Evolutionary conservation across 805 yeast genomes (phyloP).

Genomic region (Yarrowia sp.): DNA sequence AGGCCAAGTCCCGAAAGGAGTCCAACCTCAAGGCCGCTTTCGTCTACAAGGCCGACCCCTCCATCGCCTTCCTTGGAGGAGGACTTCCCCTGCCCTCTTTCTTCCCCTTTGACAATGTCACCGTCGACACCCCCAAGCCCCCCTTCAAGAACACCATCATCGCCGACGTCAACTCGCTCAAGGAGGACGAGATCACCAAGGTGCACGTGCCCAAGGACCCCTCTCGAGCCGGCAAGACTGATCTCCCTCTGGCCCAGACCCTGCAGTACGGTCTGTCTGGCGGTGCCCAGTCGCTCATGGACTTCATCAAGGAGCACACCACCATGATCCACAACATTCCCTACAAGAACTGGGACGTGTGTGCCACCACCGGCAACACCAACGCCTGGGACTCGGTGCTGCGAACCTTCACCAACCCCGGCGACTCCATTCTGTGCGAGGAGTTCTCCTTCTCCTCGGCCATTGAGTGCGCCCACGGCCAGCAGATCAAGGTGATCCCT

Average conservation of each 20-base stretch:
- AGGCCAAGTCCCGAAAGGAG: conserved; percentile 74
- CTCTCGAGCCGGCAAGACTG: conserved; percentile 53
- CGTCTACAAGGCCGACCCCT: conserved; percentile 74
- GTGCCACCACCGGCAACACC: conserved; percentile 85
- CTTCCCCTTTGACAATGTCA: conserved; percentile 86
- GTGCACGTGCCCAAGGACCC: conserved; percentile 54
- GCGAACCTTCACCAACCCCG: conserved; percentile 76
- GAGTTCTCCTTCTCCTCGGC: conserved; percentile 85
- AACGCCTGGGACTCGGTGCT: conserved; percentile 84
- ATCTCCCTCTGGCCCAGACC: conserved; percentile 78
- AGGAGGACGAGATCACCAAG: conserved; percentile 46
- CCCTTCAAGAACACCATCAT: conserved; percentile 78
- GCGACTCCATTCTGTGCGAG: conserved; percentile 85
- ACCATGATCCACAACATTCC: conserved; percentile 54
- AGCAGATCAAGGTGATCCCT: conserved; percentile 72
- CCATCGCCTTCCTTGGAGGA: conserved; percentile 89
- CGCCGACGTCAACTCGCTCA: conserved; percentile 42
- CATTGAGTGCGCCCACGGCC: conserved; percentile 77
- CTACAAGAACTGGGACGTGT: conserved; percentile 73
- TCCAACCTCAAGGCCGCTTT: conserved; percentile 87
- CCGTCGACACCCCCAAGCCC: conserved; percentile 68
- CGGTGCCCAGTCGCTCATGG: conserved; percentile 76
- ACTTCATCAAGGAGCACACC: conserved; percentile 76
- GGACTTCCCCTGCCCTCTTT: conserved; percentile 91
- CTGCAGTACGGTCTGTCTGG: conserved; percentile 89